Conservation (phyloP, 345 rosid species). For the Melastoma malabathricum region DNA sequence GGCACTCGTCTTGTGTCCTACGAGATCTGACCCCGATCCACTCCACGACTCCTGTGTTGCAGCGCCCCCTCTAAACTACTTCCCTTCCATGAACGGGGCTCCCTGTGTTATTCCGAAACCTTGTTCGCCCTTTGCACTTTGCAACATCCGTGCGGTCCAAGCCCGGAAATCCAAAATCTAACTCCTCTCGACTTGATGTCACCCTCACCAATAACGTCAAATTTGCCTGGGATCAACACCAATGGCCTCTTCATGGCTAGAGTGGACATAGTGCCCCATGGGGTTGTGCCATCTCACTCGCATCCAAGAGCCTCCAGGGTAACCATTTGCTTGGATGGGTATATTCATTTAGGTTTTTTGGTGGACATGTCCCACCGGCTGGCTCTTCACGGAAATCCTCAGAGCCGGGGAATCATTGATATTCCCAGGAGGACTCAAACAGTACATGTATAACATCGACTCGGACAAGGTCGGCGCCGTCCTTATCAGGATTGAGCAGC, state of each 20-base stretch:
- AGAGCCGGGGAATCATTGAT: constrained; percentile 53
- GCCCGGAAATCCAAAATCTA: constrained; percentile 29
- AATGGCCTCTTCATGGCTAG: constrained; percentile 63
- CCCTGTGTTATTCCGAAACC: constrained; percentile 44
- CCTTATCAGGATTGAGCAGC: constrained; percentile 54
- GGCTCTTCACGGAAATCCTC: constrained; percentile 38
- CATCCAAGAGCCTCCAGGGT: constrained; percentile 83
- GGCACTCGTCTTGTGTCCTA: constrained; percentile 21
- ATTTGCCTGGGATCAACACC: constrained; percentile 66
- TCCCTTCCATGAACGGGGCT: constrained; percentile 31
- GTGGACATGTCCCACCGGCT: constrained; percentile 38
- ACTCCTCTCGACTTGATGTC: constrained; percentile 40
- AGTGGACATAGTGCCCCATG: constrained; percentile 27
- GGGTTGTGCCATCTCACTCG: constrained; percentile 38
- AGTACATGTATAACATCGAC: constrained; percentile 45
- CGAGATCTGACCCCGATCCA: constrained; percentile 47
- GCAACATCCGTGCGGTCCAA: constrained; percentile 42
- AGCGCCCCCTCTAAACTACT: constrained; percentile 6
- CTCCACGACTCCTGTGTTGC: constrained; percentile 74
- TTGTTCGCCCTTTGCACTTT: constrained; percentile 28
- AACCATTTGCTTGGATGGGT: constrained; percentile 41
- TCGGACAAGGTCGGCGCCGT: constrained; percentile 26
- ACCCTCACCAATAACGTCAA: constrained; percentile 30
- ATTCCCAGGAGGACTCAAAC: constrained; percentile 56
- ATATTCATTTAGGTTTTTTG: constrained; percentile 47